Evolutionary conservation across 2,329 filamentous ascomycete genomes (phyloP), one percentile per base, ranked within the genome.

Genomic region (Sporothrix globosa): DNA sequence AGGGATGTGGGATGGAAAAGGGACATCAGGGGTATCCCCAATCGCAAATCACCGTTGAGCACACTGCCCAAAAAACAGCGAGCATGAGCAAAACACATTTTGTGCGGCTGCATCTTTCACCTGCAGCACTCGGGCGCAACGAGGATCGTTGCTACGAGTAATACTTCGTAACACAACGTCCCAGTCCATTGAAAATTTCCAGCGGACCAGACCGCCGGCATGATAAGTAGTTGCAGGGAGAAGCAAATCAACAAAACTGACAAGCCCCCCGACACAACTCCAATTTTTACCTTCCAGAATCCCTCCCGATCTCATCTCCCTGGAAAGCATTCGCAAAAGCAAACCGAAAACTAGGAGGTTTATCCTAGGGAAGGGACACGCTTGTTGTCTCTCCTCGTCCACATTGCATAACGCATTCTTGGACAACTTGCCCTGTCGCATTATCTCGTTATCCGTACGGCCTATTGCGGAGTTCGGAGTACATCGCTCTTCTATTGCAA

Each of bases 1-100:
- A 60, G 44, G 56, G 68, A 48, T 30, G 67, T 50, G 58, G 39
- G 39, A 63, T 69, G 46, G 44, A 39, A 41, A 30, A 52, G 24
- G 54, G 60, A 46, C 67, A 63, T 72, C 70, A 72, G 70, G 70
- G 70, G 70, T 56, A 54, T 41, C 41, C 44, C 44, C 58, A 71
- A 69, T 67, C 70, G 70, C 70, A 69, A 71, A 71, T 71, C 70
- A 71, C 21, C 61, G 61, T 53, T 27, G 52, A 61, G 67, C 34
- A 46, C 48, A 46, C 19, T 30, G 27, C 27, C 27, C 27, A 30
- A 30, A 30, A 67, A 17, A 60, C 14, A 27, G 21, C 19, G 17
- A 63, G 21, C 30, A 21, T 27, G 30, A 53, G 44, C 61, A 52
- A 61, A 21, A 63, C 39, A 46, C 44, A 52, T 39, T 39, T 21